Percentiles rank a stretch among this genome's conserved stretches.
phyloP scores from a whole-genome alignment of 2,329 filamentous ascomycete genomes.

The Trichothecium roseum region DNA sequence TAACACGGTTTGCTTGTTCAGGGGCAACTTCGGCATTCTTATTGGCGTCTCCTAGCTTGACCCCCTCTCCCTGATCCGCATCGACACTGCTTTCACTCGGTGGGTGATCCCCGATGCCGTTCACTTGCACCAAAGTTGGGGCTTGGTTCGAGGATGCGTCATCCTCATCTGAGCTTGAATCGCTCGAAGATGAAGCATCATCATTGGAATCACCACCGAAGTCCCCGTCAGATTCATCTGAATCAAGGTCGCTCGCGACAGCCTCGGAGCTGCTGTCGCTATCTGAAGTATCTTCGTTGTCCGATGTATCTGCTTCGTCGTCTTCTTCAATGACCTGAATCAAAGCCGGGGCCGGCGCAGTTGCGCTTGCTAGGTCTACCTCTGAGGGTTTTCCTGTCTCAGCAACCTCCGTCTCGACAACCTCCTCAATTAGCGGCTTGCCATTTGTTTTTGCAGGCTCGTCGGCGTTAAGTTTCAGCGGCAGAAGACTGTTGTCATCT shows the following conservation, averaged over 20 bases:
- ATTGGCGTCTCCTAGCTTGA: no score
- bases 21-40: constrained; percentile 2
- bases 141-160: not conserved
- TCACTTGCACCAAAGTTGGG: no score
- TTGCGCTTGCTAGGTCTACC: not conserved
- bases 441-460: constrained; percentile 3
- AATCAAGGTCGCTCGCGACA: constrained; percentile 12
- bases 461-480: not conserved
- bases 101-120: no score
- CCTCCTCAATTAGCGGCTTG: constrained; percentile 19
- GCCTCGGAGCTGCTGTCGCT: constrained; percentile 3
- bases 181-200: constrained; percentile 5
- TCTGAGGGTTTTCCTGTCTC: not conserved
- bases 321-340: constrained; percentile 8
- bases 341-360: constrained; percentile 1
- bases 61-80: no score
- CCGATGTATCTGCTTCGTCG: constrained; percentile 1
- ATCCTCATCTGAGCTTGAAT: not conserved
- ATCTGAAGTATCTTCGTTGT: constrained; percentile 8
- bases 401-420: constrained; percentile 1
- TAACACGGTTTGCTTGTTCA: constrained; percentile 3
- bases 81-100: no score
- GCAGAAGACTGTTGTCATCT: no score
- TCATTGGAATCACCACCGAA: constrained; percentile 27
- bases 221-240: constrained; percentile 20